Evolutionary conservation across 148 eudicot genomes (phyloP).

Genomic region (Heliosperma pusillum): DNA sequence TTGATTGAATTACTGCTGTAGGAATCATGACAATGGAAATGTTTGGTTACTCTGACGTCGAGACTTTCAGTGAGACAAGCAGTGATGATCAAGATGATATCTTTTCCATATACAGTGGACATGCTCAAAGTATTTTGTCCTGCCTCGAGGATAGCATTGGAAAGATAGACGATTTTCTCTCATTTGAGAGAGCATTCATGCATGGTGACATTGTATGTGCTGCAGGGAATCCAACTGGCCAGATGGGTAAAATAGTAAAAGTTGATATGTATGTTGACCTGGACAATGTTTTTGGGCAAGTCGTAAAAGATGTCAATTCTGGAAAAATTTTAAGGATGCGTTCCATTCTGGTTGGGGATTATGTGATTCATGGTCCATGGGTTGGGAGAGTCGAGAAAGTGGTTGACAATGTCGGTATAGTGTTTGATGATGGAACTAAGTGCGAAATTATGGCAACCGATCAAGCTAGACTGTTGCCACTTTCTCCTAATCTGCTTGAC

Average conservation of each 20-base stretch:
- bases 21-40: slow-evolving; percentile 46
- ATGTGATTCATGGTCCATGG: slow-evolving; percentile 74
- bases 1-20: slow-evolving; percentile 16
- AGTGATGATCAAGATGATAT: slow-evolving; percentile 76
- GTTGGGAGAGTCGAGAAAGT: slow-evolving; percentile 77
- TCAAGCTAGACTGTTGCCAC: slow-evolving; percentile 47
- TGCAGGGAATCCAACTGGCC: slow-evolving; percentile 55
- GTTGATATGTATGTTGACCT: slow-evolving; percentile 64
- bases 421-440: slow-evolving; percentile 81
- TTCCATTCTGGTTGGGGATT: slow-evolving; percentile 62
- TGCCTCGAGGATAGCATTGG: slow-evolving; percentile 78
- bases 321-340: slow-evolving; percentile 49
- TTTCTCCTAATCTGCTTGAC: slow-evolving; percentile 65
- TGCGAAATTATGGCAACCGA: slow-evolving; percentile 51
- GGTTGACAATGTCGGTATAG: slow-evolving; percentile 50
- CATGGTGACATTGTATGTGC: slow-evolving; percentile 76
- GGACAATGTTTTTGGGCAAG: slow-evolving; percentile 57
- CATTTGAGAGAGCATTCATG: slow-evolving; percentile 66
- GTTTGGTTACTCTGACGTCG: slow-evolving; percentile 55
- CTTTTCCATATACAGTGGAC: slow-evolving; percentile 67
- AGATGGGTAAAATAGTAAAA: slow-evolving; percentile 67
- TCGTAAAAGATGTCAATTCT: slow-evolving; percentile 49
- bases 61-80: slow-evolving; percentile 75
- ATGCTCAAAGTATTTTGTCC: slow-evolving; percentile 71
- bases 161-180: slow-evolving; percentile 88